Evolutionary conservation across 192 early-diverging fungal genomes (phyloP).

Genomic region (Chytriomyces sp.): DNA sequence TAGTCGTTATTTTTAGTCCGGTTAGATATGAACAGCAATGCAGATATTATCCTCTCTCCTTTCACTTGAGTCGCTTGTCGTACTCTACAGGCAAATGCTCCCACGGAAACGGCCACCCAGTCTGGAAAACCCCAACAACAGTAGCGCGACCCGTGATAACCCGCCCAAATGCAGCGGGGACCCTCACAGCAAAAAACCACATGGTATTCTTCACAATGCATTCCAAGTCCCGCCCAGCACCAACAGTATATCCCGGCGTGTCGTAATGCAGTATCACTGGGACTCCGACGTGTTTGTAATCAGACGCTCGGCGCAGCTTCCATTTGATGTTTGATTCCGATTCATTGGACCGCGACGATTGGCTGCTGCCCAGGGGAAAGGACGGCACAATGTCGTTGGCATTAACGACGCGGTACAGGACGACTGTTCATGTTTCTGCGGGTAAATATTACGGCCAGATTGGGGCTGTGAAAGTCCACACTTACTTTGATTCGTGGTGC

Average conservation of each 20-base stretch:
- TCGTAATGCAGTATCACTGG: slow-evolving; percentile 35
- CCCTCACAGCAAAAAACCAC: slow-evolving; percentile 23
- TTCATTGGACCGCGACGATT: not conserved
- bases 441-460: not conserved
- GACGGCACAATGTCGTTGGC: slow-evolving; percentile 32
- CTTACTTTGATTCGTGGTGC: slow-evolving; percentile 20
- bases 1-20: too few relatives aligned
- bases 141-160: not conserved
- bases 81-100: slow-evolving; percentile 36
- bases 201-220: slow-evolving; percentile 30
- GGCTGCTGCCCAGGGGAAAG: slow-evolving; percentile 29
- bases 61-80: slow-evolving; percentile 7
- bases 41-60: too few relatives aligned
- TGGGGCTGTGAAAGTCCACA: not conserved
- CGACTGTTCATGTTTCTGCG: slow-evolving; percentile 15
- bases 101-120: slow-evolving; percentile 29
- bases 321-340: not conserved
- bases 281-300: slow-evolving; percentile 40
- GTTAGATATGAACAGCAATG: too few relatives aligned
- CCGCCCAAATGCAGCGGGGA: slow-evolving; percentile 18
- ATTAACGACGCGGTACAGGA: slow-evolving; percentile 37
- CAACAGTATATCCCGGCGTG: slow-evolving; percentile 16
- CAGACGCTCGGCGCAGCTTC: slow-evolving; percentile 1
- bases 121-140: slow-evolving; percentile 17
- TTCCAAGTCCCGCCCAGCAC: slow-evolving; percentile 24